Conservation (phyloP, 2,329 filamentous ascomycete species). For the Podosphaera xanthii region DNA sequence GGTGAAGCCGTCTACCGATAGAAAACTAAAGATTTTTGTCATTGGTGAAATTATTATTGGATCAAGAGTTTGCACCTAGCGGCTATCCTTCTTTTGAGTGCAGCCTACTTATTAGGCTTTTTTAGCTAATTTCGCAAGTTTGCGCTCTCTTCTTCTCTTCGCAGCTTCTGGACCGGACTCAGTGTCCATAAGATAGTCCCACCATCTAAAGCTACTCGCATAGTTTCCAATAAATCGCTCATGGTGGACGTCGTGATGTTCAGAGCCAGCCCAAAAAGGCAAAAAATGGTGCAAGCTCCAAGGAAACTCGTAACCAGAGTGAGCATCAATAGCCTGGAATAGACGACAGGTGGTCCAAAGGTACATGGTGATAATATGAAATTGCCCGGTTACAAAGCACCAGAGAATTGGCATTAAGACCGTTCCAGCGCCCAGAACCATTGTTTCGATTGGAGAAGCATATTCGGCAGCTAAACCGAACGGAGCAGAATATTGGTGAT, state of each 20-base stretch:
- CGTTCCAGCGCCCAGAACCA: slow-evolving; percentile 75
- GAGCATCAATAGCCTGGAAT: slow-evolving; percentile 93
- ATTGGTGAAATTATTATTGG: too few species aligned
- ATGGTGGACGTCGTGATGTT: slow-evolving; percentile 93
- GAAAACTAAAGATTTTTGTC: too few species aligned
- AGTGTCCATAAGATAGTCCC: slow-evolving; percentile 86
- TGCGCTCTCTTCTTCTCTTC: slow-evolving; percentile 61
- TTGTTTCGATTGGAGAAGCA: slow-evolving; percentile 88
- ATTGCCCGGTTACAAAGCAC: slow-evolving; percentile 59
- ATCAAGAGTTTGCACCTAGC: too few species aligned
- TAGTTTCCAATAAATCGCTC: slow-evolving; percentile 99
- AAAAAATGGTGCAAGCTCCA: slow-evolving; percentile 91
- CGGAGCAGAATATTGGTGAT: slow-evolving; percentile 94
- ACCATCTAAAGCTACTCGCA: slow-evolving; percentile 94
- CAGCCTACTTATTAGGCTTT: slow-evolving; percentile 21
- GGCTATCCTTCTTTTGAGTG: too few species aligned
- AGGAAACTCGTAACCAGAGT: slow-evolving; percentile 95
- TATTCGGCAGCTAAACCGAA: slow-evolving; percentile 95
- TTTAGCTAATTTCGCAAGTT: slow-evolving; percentile 39
- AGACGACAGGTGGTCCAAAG: slow-evolving; percentile 80
- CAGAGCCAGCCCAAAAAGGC: slow-evolving; percentile 91
- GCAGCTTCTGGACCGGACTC: slow-evolving; percentile 75
- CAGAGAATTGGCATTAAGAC: slow-evolving; percentile 66
- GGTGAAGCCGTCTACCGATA: too few species aligned
- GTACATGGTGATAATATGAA: slow-evolving; percentile 97